Percentiles rank a stretch among this genome's conserved stretches.
Conservation (phyloP, 2,329 filamentous ascomycete species). For the Arthrobotrys pseudoclavata region DNA sequence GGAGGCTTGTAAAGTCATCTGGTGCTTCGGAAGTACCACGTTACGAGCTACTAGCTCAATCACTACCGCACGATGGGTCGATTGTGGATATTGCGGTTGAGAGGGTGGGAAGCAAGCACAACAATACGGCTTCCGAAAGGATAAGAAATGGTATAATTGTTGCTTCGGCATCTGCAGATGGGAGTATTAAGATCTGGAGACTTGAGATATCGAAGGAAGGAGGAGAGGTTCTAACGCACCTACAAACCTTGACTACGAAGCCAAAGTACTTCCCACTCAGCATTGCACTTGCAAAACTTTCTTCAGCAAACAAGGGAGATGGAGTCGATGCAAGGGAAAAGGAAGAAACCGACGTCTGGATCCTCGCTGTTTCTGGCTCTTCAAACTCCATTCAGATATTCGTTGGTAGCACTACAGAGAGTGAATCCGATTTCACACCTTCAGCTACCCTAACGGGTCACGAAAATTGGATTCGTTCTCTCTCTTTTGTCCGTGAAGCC, state of each 20-base stretch:
- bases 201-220: constrained; percentile 66
- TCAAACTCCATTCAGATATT: constrained; percentile 85
- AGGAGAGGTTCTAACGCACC: constrained; percentile 67
- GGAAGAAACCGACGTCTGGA: constrained; percentile 66
- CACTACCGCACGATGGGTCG: constrained; percentile 41
- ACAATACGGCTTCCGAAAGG: background rate
- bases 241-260: constrained; percentile 79
- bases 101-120: constrained; percentile 8
- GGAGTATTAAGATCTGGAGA: constrained; percentile 77
- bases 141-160: constrained; percentile 66
- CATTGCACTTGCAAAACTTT: constrained; percentile 76
- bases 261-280: constrained; percentile 87
- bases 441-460: constrained; percentile 87
- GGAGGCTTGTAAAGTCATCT: constrained; percentile 28
- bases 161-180: constrained; percentile 75
- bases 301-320: background rate
- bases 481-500: constrained; percentile 81
- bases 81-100: constrained; percentile 56
- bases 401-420: constrained; percentile 25
- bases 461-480: constrained; percentile 92
- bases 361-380: constrained; percentile 89
- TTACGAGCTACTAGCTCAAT: constrained; percentile 33
- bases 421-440: constrained; percentile 71
- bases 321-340: constrained; percentile 62
- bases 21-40: constrained; percentile 18